Evolutionary conservation across 2,329 filamentous ascomycete species (phyloP).

Genomic region (Pestalotiopsis sp.): DNA sequence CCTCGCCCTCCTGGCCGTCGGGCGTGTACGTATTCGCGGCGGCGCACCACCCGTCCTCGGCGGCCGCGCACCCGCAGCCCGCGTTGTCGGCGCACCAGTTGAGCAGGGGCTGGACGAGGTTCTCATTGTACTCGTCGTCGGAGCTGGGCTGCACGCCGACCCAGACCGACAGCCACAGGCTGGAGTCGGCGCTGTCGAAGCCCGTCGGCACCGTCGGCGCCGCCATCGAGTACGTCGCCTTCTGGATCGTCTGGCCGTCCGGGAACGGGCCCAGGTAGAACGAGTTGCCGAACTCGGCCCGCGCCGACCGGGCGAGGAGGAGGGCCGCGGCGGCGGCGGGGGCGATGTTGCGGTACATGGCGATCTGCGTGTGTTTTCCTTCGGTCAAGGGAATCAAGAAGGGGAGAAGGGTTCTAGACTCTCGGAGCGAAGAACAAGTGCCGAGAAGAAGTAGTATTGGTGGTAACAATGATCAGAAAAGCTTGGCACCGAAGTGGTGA

Average conservation of each 20-base stretch:
- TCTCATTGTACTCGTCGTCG: conserved; percentile 14
- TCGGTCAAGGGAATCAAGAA: not conserved
- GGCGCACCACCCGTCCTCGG: conserved; percentile 12
- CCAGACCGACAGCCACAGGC: conserved; percentile 15
- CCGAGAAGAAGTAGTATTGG: not conserved
- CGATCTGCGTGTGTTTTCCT: not conserved
- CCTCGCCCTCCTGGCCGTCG: conserved; percentile 5
- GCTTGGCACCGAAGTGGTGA: not conserved
- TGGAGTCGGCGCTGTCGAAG: conserved; percentile 10
- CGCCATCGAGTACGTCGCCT: conserved; percentile 17
- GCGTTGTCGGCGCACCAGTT: conserved; percentile 16
- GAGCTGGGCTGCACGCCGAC: conserved; percentile 15
- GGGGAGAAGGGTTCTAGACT: not conserved
- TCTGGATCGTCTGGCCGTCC: conserved; percentile 15
- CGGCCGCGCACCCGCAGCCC: conserved; percentile 11
- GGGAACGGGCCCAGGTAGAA: conserved; percentile 17
- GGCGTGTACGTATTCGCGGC: conserved; percentile 18
- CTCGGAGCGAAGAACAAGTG: not conserved
- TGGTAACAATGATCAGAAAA: not conserved
- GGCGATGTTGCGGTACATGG: not conserved
- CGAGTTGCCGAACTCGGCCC: conserved; percentile 14
- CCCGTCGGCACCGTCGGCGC: conserved; percentile 8
- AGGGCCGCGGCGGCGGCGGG: not conserved
- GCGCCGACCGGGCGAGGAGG: not conserved
- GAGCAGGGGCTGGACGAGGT: conserved; percentile 19